Evolutionary conservation across 352 stramenopile species (phyloP), one percentile per base, ranked within the genome.

Genomic region (Phytopythium aichiense): DNA sequence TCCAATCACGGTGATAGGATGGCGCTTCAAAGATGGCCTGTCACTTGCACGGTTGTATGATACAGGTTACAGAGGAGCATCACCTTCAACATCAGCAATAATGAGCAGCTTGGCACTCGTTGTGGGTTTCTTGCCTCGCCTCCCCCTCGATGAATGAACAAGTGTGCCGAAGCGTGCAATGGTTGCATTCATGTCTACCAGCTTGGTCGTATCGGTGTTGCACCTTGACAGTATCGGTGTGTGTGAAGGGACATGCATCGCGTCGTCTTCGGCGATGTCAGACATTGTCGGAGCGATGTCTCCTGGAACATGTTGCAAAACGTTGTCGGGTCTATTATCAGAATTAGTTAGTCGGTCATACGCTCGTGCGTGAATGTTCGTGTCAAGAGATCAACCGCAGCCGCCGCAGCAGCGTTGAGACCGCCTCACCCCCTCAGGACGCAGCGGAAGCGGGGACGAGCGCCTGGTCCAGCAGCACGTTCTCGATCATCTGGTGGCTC

Each of bases 401-500:
- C 25, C 25, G 25, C 25, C 25, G 48, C 23, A 33, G 48, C 20
- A 28, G n/a, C 46, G 16, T 22, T 0, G 15, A 56, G 25, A 9
- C 25, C 28, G 0, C 28, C 28, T n/a, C 38, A n/a, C 1, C 20
- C 20, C 37, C n/a, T 38, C 18, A 45, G n/a, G 31, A 31, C 16
- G 7, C 11, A 7, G 51, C 20, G 7, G 30, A 6, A 7, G 51
- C n/a, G 4, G 20, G 30, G 35, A 60, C 56, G 15, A 78, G 65
- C 23, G 66, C 75, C 37, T 68, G 66, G 61, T 86, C 71, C 43
- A 90, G 63, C 45, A 90, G 62, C 31, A 79, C 69, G 58, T 90
- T 90, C 66, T 90, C 79, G 61, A 88, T 87, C 70, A 90, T 86
- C 65, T 88, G 79, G 53, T 86, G 77, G 46, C 77, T 90, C 46